Evolutionary conservation across 2,329 filamentous ascomycete species (phyloP).

Genomic region (Phyllosticta citriasiana): DNA sequence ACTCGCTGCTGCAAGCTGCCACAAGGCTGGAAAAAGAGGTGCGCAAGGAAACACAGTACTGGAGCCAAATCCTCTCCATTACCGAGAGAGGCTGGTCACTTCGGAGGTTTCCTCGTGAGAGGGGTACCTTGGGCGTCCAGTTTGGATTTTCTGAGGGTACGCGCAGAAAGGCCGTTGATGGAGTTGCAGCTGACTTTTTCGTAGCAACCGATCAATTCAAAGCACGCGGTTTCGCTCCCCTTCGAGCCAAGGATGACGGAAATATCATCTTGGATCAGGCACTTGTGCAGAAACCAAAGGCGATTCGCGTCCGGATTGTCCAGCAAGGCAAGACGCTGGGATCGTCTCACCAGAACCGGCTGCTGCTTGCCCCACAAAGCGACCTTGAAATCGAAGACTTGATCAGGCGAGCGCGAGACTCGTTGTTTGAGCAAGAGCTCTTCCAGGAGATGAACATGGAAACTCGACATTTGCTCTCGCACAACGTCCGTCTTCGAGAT

Average conservation of each 20-base stretch:
- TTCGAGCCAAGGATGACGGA: conserved; percentile 66
- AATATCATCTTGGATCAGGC: conserved; percentile 63
- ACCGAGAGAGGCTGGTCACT: conserved; percentile 81
- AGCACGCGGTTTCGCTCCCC: conserved; percentile 67
- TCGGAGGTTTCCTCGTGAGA: conserved; percentile 63
- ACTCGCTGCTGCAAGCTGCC: conserved; percentile 63
- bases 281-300: conserved; percentile 44
- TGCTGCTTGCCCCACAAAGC: conserved; percentile 11
- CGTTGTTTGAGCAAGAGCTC: conserved; percentile 73
- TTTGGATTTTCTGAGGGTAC: conserved; percentile 76
- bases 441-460: conserved; percentile 86
- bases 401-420: conserved; percentile 67
- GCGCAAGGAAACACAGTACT: conserved; percentile 72
- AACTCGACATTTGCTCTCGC: conserved; percentile 59
- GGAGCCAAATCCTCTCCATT: conserved; percentile 74
- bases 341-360: conserved; percentile 29
- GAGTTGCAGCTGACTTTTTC: conserved; percentile 79
- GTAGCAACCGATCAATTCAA: conserved; percentile 55
- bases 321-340: conserved; percentile 50
- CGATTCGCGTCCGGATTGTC: conserved; percentile 58
- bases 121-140: conserved; percentile 68
- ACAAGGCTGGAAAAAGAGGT: conserved; percentile 67
- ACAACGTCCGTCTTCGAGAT: conserved; percentile 56
- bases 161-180: conserved; percentile 61
- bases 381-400: conserved; percentile 46